Evolutionary conservation across 2,329 filamentous ascomycete genomes (phyloP).

Genomic region (Lecanicillium sp.): DNA sequence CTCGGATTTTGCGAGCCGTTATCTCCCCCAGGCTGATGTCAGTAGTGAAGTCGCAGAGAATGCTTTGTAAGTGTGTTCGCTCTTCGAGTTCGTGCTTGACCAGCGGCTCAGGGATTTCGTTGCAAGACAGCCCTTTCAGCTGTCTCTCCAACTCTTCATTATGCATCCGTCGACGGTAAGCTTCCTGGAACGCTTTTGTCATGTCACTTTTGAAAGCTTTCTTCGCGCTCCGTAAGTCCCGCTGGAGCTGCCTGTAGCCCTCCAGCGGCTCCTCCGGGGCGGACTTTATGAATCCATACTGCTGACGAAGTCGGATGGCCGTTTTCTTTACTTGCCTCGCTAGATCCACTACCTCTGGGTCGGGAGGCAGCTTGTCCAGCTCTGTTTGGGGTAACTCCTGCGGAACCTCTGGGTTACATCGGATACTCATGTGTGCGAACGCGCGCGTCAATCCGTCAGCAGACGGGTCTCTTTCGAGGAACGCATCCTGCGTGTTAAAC

Average conservation of each 20-base stretch:
- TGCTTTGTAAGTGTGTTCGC: slow-evolving; percentile 1
- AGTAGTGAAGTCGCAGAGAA: slow-evolving; percentile 4
- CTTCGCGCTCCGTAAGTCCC: slow-evolving; percentile 2
- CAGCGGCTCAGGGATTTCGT: slow-evolving; percentile 2
- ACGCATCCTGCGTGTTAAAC: slow-evolving; percentile 8
- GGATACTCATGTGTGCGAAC: slow-evolving; percentile 8
- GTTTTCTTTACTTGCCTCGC: slow-evolving; percentile 1
- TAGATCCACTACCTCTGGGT: slow-evolving; percentile 3
- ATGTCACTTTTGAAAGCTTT: slow-evolving; percentile 7
- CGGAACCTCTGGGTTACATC: slow-evolving; percentile 7
- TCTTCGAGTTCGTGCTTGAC: slow-evolving; percentile 3
- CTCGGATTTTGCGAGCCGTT: slow-evolving; percentile 1
- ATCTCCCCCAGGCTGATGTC: slow-evolving; percentile 2
- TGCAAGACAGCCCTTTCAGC: not conserved
- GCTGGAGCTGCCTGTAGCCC: not conserved
- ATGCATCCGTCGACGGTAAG: slow-evolving; percentile 3
- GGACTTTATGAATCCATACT: slow-evolving; percentile 9
- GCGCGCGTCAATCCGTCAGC: slow-evolving; percentile 5
- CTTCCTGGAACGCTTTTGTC: slow-evolving; percentile 7
- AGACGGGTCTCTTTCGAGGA: slow-evolving; percentile 4
- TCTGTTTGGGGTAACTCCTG: slow-evolving; percentile 6
- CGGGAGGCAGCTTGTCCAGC: slow-evolving; percentile 5
- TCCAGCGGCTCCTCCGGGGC: not conserved
- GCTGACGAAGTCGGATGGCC: not conserved
- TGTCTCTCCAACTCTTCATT: slow-evolving; percentile 8